Conservation (phyloP, 2,329 filamentous ascomycete genomes). For the Aspergillus novofumigatus region DNA sequence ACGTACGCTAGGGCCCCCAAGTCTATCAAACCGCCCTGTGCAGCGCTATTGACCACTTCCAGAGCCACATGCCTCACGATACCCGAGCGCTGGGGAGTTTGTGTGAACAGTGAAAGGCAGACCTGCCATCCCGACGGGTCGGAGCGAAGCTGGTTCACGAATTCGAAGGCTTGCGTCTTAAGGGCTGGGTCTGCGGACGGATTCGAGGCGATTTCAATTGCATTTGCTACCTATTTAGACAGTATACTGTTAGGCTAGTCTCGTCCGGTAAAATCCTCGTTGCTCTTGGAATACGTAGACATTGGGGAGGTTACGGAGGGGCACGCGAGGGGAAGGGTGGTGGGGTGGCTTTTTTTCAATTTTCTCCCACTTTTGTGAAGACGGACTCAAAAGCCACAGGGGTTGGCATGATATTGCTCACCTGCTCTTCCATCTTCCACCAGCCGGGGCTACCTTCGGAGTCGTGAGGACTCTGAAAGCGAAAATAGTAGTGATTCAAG, state of each 20-base stretch:
- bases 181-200: constrained; percentile 69
- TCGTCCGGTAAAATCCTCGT: not conserved
- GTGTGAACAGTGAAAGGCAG: constrained; percentile 79
- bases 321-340: constrained; percentile 14
- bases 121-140: constrained; percentile 87
- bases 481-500: constrained; percentile 17
- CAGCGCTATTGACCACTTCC: constrained; percentile 88
- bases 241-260: constrained; percentile 14
- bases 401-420: constrained; percentile 19
- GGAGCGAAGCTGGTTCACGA: constrained; percentile 66
- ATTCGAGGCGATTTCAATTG: constrained; percentile 90
- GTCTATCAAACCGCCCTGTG: constrained; percentile 75
- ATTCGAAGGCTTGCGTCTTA: constrained; percentile 68
- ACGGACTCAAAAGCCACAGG: constrained; percentile 1
- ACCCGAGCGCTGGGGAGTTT: constrained; percentile 70
- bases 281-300: not conserved
- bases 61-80: constrained; percentile 84
- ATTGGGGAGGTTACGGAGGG: constrained; percentile 12
- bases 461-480: constrained; percentile 21
- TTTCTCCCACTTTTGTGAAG: constrained; percentile 1
- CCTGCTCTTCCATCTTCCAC: constrained; percentile 45
- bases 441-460: constrained; percentile 33
- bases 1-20: constrained; percentile 67
- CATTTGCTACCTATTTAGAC: constrained; percentile 71
- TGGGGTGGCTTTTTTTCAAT: constrained; percentile 11